These are phyloP conservation scores for Dimocarpus longan DNA, from an alignment of 345 rosid species.

Conservation along the genomic window DNA sequence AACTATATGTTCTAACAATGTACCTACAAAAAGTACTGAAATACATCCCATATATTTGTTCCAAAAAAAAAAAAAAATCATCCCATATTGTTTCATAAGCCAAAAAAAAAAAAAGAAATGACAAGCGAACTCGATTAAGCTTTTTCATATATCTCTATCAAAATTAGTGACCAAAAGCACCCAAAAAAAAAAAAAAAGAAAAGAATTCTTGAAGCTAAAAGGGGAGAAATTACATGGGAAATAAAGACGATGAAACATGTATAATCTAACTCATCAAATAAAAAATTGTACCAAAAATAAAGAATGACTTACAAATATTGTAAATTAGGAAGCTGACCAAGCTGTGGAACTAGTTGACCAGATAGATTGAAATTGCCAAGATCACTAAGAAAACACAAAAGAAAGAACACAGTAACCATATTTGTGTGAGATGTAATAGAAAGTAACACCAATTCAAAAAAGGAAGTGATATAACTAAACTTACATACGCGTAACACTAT, in stretches of 20 bases:
- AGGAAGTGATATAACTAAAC: slow-evolving; percentile 33
- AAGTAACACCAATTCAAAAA: background rate
- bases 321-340: slow-evolving; percentile 61
- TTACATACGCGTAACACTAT: slow-evolving; percentile 79
- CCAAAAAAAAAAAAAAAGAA: background rate
- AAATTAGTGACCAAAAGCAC: background rate
- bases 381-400: slow-evolving; percentile 36
- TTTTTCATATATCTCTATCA: background rate
- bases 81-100: background rate
- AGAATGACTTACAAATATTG: slow-evolving; percentile 72
- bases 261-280: background rate
- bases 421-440: background rate
- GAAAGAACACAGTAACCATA: background rate
- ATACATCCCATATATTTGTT: no score
- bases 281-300: background rate
- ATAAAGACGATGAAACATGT: background rate
- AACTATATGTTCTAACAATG: background rate
- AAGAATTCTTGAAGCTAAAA: background rate
- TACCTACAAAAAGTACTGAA: background rate
- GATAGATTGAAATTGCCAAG: slow-evolving; percentile 67
- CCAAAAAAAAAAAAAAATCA: no score
- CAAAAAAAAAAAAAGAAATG: background rate
- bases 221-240: background rate
- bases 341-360: slow-evolving; percentile 64
- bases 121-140: background rate